Percentiles rank a stretch among this genome's conserved stretches.
These are phyloP conservation scores for Apiospora rasikravindrae DNA, from an alignment of 2,329 filamentous ascomycete species.

Conservation along the genomic window DNA sequence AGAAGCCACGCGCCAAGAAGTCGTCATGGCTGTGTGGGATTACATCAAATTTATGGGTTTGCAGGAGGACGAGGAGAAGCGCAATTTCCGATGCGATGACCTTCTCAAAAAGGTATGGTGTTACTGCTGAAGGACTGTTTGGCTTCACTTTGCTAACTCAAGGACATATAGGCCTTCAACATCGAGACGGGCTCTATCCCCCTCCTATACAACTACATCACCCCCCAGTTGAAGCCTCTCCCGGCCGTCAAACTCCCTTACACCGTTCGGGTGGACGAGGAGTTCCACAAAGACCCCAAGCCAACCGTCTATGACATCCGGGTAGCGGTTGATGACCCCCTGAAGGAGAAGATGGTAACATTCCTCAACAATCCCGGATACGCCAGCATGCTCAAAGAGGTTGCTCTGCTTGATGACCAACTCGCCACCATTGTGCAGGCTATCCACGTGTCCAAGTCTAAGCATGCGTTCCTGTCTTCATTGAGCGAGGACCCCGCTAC, in stretches of 20 bases:
- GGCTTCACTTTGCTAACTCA: neutral
- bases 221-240: conserved; percentile 77
- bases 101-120: conserved; percentile 72
- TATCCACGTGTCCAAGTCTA: conserved; percentile 83
- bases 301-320: conserved; percentile 90
- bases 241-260: conserved; percentile 85
- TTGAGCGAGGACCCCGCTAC: conserved; percentile 81
- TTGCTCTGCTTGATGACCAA: conserved; percentile 81
- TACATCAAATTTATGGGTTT: conserved; percentile 86
- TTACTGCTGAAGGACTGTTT: neutral
- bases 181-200: conserved; percentile 84
- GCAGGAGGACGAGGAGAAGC: conserved; percentile 93
- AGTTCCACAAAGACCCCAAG: conserved; percentile 74
- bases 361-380: conserved; percentile 74
- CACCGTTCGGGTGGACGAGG: conserved; percentile 90
- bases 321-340: conserved; percentile 82
- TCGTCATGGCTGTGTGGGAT: conserved; percentile 92
- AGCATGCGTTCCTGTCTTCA: conserved; percentile 84
- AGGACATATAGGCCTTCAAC: conserved; percentile 66
- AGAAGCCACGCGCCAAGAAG: conserved; percentile 86
- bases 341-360: conserved; percentile 68
- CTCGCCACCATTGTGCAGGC: conserved; percentile 83
- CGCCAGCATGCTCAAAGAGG: conserved; percentile 74
- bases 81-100: conserved; percentile 89
- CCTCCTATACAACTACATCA: conserved; percentile 79